Evolutionary conservation across 768 basidiomycete species (phyloP).

Genomic region (Psilocybe tampanensis): DNA sequence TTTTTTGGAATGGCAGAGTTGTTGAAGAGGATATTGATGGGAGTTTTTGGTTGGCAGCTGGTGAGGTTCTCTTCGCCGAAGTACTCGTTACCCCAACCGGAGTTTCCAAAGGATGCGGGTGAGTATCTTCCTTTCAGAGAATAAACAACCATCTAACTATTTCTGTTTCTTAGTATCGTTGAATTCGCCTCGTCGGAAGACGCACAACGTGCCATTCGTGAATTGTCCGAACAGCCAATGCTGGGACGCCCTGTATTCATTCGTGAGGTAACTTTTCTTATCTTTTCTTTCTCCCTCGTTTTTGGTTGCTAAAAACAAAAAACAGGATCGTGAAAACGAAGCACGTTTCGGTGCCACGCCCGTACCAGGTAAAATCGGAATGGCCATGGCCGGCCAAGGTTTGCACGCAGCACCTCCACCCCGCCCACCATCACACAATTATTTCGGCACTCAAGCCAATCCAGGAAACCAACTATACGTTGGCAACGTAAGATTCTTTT

Average conservation of each 20-base stretch:
- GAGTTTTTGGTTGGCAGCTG: conserved; percentile 95
- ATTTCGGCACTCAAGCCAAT: conserved; percentile 58
- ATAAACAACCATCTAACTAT: conserved; percentile 4
- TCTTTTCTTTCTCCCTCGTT: neutral
- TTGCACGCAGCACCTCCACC: conserved; percentile 79
- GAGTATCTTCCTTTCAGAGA: conserved; percentile 34
- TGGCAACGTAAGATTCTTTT: conserved; percentile 73
- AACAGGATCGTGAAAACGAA: conserved; percentile 93
- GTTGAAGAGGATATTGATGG: conserved; percentile 89
- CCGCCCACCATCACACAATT: conserved; percentile 80
- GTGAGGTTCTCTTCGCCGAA: conserved; percentile 99
- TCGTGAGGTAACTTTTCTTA: conserved; percentile 72
- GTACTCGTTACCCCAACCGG: conserved; percentile 96
- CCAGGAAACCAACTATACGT: conserved; percentile 95
- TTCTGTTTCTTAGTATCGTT: conserved; percentile 83
- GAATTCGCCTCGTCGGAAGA: conserved; percentile 93
- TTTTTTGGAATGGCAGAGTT: conserved; percentile 58
- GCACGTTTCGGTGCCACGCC: conserved; percentile 95
- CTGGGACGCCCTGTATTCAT: conserved; percentile 95
- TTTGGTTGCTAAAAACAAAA: neutral
- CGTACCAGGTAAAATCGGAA: conserved; percentile 93
- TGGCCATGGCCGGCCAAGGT: conserved; percentile 94
- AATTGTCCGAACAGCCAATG: conserved; percentile 87
- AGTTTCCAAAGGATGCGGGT: conserved; percentile 99
- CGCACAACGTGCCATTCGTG: conserved; percentile 84